Evolutionary conservation across 2,329 filamentous ascomycete species (phyloP), one percentile per base, ranked within the genome.

Genomic region (Calonectria pseudoreteaudii): DNA sequence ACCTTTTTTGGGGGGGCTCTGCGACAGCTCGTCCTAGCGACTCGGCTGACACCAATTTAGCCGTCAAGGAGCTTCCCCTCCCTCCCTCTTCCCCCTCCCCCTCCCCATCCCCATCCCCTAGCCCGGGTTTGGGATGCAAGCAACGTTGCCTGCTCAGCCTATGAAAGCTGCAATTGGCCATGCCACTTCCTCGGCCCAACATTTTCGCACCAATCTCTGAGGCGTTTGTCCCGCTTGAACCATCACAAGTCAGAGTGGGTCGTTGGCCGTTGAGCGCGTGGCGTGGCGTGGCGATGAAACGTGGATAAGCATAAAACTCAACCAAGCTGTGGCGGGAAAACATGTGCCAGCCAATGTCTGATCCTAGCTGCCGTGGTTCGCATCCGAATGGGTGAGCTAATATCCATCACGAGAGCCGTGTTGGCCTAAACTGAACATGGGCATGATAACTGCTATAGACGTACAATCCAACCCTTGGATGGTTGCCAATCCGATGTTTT

Each of bases 1-100:
- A 66, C 41, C 44, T 13, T 47, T 30, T 34, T 58, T 49, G 60
- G 68, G 47, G 60, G 60, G 68, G 47, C 16, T 53, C 31, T 58
- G 31, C 4, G 4, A 36, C 20, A 36, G 31, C 10, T 26, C 4
- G 13, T 20, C 2, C 20, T 26, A n/a, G 13, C 13, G 16, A 20
- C 56, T 7, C 23, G 20, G 26, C 47, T 34, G 58, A n/a, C 28
- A 26, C 28, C 58, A 23, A 72, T 72, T 72, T 72, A 72, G 49
- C 70, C 70, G 70, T 31, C 16, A 34, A 20, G 11, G 18, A 41
- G 41, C 11, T 26, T 7, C 44, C 53, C 34, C 23, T 18, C 53
- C 34, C 23, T 18, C 16, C 23, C 38, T 30, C 34, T 20, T 23
- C 38, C 26, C 60, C 11, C 28, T 10, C 6, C 30, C 30, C 30